Evolutionary conservation across 495 filamentous ascomycete genomes (phyloP).

Genomic region (Amphirosellinia nigrospora): DNA sequence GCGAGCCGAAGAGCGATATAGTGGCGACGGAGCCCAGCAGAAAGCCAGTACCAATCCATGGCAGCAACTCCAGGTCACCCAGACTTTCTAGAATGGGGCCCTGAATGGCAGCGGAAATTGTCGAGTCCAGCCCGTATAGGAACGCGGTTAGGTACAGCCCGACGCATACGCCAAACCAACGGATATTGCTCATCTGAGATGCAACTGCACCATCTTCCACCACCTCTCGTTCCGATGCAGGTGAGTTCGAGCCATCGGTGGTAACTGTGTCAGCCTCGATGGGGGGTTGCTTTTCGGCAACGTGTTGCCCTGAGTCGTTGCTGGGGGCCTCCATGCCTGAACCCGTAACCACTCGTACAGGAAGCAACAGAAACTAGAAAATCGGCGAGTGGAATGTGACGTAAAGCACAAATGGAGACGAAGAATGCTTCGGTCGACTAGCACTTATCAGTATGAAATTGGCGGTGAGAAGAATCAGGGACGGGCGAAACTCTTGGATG

Average conservation of each 20-base stretch:
- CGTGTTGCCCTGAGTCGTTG: neutral
- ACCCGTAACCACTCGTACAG: neutral
- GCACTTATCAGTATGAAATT: neutral
- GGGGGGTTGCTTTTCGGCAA: neutral
- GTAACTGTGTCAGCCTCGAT: neutral
- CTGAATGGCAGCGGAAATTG: constrained; percentile 1
- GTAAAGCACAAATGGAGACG: neutral
- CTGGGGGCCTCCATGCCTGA: neutral
- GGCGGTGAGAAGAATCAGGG: neutral
- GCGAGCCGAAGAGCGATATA: neutral
- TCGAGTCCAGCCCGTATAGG: neutral
- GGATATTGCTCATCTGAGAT: neutral
- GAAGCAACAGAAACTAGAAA: neutral
- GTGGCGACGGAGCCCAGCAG: constrained; percentile 7
- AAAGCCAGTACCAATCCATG: neutral
- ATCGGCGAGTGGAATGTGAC: neutral
- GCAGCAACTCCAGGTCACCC: constrained; percentile 1
- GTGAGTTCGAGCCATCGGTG: neutral
- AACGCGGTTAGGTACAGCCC: constrained; percentile 1
- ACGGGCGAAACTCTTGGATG: neutral
- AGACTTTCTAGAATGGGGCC: neutral
- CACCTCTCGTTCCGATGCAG: neutral
- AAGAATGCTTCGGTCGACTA: neutral
- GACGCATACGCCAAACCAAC: neutral
- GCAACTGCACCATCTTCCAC: neutral